Evolutionary conservation across 2,329 filamentous ascomycete genomes (phyloP), one percentile per base, ranked within the genome.

Genomic region (Daldinia eschscholtzii): DNA sequence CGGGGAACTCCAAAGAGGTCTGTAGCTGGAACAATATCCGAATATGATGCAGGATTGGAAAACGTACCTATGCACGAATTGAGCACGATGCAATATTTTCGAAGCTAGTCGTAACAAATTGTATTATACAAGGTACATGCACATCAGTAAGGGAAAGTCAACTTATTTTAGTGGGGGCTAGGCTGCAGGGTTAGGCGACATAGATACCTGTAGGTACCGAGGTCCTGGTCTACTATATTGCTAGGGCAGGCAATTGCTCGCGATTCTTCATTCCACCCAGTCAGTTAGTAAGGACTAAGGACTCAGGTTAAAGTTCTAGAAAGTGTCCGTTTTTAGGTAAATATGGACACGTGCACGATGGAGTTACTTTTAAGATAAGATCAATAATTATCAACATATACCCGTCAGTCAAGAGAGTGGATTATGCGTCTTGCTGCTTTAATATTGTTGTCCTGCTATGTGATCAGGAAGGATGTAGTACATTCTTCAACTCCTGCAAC

Each of bases 81-180:
- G 28, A 52, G 13, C 26, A 52, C 26, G 46, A 52, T 52, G 46
- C 26, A 18, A 33, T 30, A 52, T 30, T 33, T 52, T 33, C 46
- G 15, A 52, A 48, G 46, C 46, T 52, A 52, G 26, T 33, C 18
- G 33, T 37, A 23, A 20, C 18, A 35, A 55, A 23, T 33, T 55
- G 10, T 35, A 50, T 23, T 33, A 50, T 50, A 35, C 3, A 4
- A 18, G 30, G 30, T 48, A 35, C 18, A 23, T 52, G 18, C 26
- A 4, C 10, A n/a, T 7, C 20, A 18, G 50, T 55, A 28, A 30
- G 33, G 52, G 33, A 55, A 57, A 57, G 53, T 18, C 23, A 57
- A 57, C 53, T 57, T 60, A 67, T 42, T 67, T 64, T 50, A 52
- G 61, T 60, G 60, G 57, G 57, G 55, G 42, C 65, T 26, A 53